These are phyloP conservation scores for Monosporascus sp. DNA, from an alignment of 2,329 filamentous ascomycete genomes.

Conservation along the genomic window DNA sequence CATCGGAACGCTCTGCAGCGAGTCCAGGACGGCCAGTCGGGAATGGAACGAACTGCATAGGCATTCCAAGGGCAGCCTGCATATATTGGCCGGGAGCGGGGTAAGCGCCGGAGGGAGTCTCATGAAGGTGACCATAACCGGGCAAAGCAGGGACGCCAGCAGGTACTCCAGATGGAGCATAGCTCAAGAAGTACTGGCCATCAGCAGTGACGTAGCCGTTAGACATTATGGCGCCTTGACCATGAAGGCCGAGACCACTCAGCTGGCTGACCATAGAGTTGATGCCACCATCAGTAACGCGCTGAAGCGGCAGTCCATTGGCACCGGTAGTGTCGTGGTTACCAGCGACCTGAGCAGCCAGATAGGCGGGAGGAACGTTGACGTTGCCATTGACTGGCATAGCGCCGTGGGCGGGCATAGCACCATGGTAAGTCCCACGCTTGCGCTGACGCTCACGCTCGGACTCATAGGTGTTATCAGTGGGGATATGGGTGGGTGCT, in stretches of 20 bases:
- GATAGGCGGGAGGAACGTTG: constrained; percentile 15
- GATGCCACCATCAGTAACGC: constrained; percentile 20
- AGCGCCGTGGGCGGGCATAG: constrained; percentile 11
- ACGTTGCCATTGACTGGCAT: constrained; percentile 14
- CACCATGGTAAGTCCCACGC: constrained; percentile 14
- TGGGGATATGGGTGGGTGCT: neutral
- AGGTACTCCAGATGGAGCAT: constrained; percentile 15
- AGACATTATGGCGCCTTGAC: constrained; percentile 22
- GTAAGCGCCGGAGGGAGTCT: constrained; percentile 19
- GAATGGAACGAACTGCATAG: constrained; percentile 42
- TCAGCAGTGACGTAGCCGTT: constrained; percentile 26
- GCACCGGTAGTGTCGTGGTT: constrained; percentile 16
- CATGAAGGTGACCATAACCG: constrained; percentile 19
- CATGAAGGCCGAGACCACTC: constrained; percentile 29
- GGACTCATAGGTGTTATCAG: constrained; percentile 8
- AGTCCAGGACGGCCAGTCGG: constrained; percentile 45
- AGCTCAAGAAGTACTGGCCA: constrained; percentile 25
- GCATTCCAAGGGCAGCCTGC: constrained; percentile 29
- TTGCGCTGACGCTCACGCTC: constrained; percentile 20
- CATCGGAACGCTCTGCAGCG: constrained; percentile 42
- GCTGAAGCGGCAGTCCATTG: constrained; percentile 13
- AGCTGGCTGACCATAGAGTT: constrained; percentile 25
- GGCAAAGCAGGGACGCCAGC: constrained; percentile 16
- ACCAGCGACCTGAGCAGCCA: constrained; percentile 16
- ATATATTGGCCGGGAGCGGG: constrained; percentile 32